Evolutionary conservation across 805 yeast genomes (phyloP).

Genomic region (Candida bentonensis): DNA sequence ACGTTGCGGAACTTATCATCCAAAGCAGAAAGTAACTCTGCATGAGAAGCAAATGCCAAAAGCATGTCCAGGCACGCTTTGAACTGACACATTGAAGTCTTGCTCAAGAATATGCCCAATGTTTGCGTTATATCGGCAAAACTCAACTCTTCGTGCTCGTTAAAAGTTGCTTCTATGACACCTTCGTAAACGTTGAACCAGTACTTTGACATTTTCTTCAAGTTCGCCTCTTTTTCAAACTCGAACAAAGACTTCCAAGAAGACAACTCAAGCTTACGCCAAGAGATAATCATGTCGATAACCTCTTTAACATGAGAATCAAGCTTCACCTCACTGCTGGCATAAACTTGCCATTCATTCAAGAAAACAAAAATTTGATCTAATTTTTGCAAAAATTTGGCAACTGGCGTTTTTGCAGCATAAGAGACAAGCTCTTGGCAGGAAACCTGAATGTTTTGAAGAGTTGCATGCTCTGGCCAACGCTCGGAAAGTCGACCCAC

Average conservation of each 20-base stretch:
- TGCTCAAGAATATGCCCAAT: not conserved
- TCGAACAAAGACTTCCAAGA: conserved; percentile 72
- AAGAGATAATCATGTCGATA: conserved; percentile 60
- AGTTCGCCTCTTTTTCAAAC: conserved; percentile 37
- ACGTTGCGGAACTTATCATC: conserved; percentile 11
- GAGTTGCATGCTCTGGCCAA: conserved; percentile 95
- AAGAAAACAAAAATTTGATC: conserved; percentile 77
- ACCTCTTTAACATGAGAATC: conserved; percentile 38
- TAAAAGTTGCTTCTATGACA: conserved; percentile 31
- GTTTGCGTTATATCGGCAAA: conserved; percentile 2
- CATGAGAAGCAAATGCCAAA: not conserved
- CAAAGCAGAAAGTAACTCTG: not conserved
- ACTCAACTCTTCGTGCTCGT: conserved; percentile 32
- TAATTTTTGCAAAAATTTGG: conserved; percentile 60
- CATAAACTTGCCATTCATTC: conserved; percentile 89
- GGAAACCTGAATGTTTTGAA: conserved; percentile 50
- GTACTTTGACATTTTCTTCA: conserved; percentile 56
- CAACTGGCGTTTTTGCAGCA: conserved; percentile 59
- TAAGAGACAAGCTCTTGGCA: conserved; percentile 51
- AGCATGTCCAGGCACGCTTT: not conserved
- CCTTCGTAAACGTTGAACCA: conserved; percentile 86
- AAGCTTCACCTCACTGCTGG: conserved; percentile 63
- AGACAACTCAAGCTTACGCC: conserved; percentile 80
- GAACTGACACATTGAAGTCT: not conserved
- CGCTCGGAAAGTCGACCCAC: conserved; percentile 36